Evolutionary conservation across 352 stramenopile species (phyloP).

Genomic region (Globisporangium polare): DNA sequence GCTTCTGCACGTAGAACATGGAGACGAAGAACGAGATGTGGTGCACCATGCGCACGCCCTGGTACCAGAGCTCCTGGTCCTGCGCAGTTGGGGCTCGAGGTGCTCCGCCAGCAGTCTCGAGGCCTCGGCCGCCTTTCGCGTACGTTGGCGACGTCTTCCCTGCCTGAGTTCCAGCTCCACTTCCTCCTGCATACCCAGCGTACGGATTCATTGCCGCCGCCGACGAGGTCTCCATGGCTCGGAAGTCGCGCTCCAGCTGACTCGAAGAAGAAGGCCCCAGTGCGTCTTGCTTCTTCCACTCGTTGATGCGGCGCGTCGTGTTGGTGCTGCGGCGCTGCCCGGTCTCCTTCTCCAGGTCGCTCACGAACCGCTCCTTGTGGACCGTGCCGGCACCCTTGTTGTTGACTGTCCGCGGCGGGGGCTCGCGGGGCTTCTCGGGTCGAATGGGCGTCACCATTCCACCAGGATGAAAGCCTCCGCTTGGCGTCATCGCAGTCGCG

Average conservation of each 20-base stretch:
- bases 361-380: conserved; percentile 77
- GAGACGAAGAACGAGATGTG: conserved; percentile 74
- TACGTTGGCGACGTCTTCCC: conserved; percentile 13
- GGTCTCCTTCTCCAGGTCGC: conserved; percentile 62
- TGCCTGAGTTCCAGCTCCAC: neutral
- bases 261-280: conserved; percentile 25
- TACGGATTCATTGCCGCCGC: neutral
- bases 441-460: conserved; percentile 35
- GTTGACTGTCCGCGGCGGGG: conserved; percentile 1
- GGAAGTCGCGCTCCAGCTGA: conserved; percentile 51
- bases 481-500: conserved; percentile 9
- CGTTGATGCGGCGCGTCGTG: conserved; percentile 26
- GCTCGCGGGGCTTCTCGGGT: conserved; percentile 44
- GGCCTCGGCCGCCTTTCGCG: neutral
- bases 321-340: conserved; percentile 46
- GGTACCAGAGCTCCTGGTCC: conserved; percentile 67
- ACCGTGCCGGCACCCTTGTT: conserved; percentile 19
- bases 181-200: conserved; percentile 10
- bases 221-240: conserved; percentile 21
- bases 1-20: conserved; percentile 57
- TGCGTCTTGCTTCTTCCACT: conserved; percentile 31
- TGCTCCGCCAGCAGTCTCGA: neutral
- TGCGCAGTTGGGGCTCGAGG: conserved; percentile 8
- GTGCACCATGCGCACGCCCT: conserved; percentile 57
- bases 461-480: conserved; percentile 1